Evolutionary conservation across 2,329 filamentous ascomycete species (phyloP).

Genomic region (Teratosphaeria pseudoeucalypti): DNA sequence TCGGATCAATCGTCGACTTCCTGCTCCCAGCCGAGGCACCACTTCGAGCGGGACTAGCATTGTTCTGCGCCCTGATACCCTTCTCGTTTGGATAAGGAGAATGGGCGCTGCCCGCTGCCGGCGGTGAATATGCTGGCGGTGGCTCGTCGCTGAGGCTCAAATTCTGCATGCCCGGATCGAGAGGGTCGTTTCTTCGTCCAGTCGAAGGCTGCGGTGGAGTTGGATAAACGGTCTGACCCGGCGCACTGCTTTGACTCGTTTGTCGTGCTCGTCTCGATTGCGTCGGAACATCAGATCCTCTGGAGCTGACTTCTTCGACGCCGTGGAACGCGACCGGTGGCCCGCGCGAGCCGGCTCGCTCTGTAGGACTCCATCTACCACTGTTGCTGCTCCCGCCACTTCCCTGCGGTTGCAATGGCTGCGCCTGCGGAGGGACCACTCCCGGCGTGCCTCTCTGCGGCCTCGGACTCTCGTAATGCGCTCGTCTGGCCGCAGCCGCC

Average conservation of each 20-base stretch:
- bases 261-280: conserved; percentile 6
- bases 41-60: conserved; percentile 19
- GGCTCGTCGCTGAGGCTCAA: conserved; percentile 73
- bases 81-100: conserved; percentile 72
- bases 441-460: conserved; percentile 37
- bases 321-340: conserved; percentile 90
- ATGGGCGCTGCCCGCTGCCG: conserved; percentile 32
- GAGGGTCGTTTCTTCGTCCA: conserved; percentile 36
- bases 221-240: conserved; percentile 29
- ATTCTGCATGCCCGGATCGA: conserved; percentile 78
- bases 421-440: conserved; percentile 13
- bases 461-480: conserved; percentile 53
- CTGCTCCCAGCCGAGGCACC: conserved; percentile 14
- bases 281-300: conserved; percentile 9
- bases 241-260: conserved; percentile 7
- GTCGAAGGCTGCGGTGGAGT: conserved; percentile 34
- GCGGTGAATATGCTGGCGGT: conserved; percentile 77
- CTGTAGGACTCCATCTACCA: conserved; percentile 91
- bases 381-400: conserved; percentile 21
- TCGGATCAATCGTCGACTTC: conserved; percentile 27
- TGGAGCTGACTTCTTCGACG: conserved; percentile 51
- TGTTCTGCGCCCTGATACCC: conserved; percentile 35
- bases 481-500: conserved; percentile 68
- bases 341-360: conserved; percentile 76
- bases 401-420: conserved; percentile 22